These are phyloP conservation scores for Wickerhamomyces silvicola DNA, from an alignment of 805 yeast genomes.

Conservation along the genomic window DNA sequence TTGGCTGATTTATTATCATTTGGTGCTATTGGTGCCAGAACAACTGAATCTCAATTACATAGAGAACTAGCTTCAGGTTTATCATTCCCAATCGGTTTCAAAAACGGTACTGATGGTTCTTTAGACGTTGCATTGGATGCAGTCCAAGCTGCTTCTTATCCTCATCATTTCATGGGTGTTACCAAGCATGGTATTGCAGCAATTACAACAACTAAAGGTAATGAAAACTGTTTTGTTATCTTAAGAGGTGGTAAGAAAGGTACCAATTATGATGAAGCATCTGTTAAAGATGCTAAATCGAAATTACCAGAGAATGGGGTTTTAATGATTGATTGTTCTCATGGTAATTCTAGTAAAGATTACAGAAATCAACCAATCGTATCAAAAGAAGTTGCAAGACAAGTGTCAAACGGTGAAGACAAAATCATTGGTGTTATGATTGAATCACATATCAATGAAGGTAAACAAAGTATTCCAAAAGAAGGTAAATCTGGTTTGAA, in stretches of 20 bases:
- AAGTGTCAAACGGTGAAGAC: slow-evolving; percentile 74
- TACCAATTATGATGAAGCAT: slow-evolving; percentile 81
- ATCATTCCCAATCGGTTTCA: slow-evolving; percentile 98
- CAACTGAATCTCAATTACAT: slow-evolving; percentile 96
- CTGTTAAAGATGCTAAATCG: slow-evolving; percentile 69
- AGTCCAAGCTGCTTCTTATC: slow-evolving; percentile 80
- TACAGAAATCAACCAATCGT: slow-evolving; percentile 94
- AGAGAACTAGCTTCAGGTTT: slow-evolving; percentile 96
- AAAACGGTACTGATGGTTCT: slow-evolving; percentile 97
- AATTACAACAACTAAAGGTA: slow-evolving; percentile 92
- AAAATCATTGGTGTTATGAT: slow-evolving; percentile 90
- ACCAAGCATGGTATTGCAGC: slow-evolving; percentile 97
- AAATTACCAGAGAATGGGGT: slow-evolving; percentile 44
- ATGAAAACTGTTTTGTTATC: slow-evolving; percentile 88
- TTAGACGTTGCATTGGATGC: slow-evolving; percentile 93
- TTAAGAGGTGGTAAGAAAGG: slow-evolving; percentile 94
- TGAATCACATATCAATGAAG: slow-evolving; percentile 87
- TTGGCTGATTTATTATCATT: slow-evolving; percentile 83
- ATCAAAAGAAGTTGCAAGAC: slow-evolving; percentile 73
- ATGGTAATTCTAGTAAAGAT: slow-evolving; percentile 93
- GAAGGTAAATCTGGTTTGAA: slow-evolving; percentile 73
- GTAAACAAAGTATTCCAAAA: slow-evolving; percentile 80
- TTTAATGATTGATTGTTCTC: slow-evolving; percentile 96
- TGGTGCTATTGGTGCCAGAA: slow-evolving; percentile 99
- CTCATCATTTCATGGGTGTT: slow-evolving; percentile 96